Percentiles rank a stretch among this genome's conserved stretches.
Conservation (phyloP, 179 eudicot genomes). For the Heliamphora pulchella region DNA sequence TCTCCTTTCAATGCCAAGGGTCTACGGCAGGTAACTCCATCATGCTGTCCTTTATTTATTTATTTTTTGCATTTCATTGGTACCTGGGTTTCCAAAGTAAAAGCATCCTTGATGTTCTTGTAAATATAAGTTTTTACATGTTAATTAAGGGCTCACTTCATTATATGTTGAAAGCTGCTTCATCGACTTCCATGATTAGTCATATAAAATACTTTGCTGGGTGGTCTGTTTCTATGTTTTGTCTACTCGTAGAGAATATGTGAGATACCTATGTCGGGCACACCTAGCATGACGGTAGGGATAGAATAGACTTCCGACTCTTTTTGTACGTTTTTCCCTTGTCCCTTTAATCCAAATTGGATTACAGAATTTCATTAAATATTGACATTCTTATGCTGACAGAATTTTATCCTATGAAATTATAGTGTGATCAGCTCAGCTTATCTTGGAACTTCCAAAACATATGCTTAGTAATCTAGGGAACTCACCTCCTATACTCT, state of each 20-base stretch:
- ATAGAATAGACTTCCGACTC: background rate
- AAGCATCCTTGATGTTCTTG: background rate
- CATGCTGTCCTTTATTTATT: background rate
- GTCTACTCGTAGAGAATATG: background rate
- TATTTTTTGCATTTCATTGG: constrained; percentile 1
- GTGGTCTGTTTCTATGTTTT: background rate
- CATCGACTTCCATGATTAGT: too few species aligned
- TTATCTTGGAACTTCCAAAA: background rate
- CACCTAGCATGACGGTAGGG: background rate
- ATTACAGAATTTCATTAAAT: background rate
- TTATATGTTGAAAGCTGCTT: background rate
- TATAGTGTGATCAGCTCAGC: background rate
- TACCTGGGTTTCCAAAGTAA: background rate
- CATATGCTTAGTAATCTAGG: background rate
- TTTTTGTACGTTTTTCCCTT: background rate
- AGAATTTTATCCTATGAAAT: background rate
- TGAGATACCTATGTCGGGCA: background rate
- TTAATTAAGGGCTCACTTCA: background rate
- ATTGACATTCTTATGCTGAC: background rate
- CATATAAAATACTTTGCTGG: background rate
- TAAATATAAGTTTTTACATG: background rate
- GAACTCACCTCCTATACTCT: background rate
- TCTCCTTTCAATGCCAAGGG: constrained; percentile 95
- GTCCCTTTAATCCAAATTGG: background rate
- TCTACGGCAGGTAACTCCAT: constrained; percentile 72